Evolutionary conservation across 345 rosid species (phyloP).

Genomic region (Alliaria petiolata): DNA sequence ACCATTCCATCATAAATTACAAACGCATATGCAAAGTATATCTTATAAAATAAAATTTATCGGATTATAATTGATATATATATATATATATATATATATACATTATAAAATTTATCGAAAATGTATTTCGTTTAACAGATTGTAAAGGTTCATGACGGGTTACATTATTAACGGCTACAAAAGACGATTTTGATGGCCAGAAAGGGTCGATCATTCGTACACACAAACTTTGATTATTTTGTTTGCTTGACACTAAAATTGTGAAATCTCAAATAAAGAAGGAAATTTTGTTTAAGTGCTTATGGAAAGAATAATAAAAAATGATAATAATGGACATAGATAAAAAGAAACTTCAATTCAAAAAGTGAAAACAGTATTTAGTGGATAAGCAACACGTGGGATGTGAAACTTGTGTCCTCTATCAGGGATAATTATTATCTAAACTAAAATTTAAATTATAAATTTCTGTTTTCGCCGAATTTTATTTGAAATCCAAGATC

Average conservation of each 20-base stretch:
- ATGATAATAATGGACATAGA: not conserved
- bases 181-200: not conserved
- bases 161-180: not conserved
- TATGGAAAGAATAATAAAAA: conserved; percentile 3
- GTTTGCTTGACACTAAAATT: not conserved
- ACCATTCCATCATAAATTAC: conserved; percentile 1
- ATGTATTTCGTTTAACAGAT: not conserved
- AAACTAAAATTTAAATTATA: not conserved
- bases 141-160: not conserved
- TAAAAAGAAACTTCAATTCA: not conserved
- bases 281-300: not conserved
- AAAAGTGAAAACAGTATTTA: not conserved
- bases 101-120: not conserved
- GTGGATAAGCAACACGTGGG: not conserved
- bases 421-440: not conserved
- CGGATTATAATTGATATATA: not conserved
- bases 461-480: not conserved
- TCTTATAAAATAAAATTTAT: not conserved
- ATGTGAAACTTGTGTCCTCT: conserved; percentile 1
- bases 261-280: not conserved
- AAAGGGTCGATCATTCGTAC: no score
- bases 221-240: conserved; percentile 3
- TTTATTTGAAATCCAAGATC: not conserved
- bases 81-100: not conserved
- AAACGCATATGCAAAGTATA: not conserved